phyloP scores from a whole-genome alignment of 2,329 filamentous ascomycete species.

The Mycosphaerelloides madeirae region DNA sequence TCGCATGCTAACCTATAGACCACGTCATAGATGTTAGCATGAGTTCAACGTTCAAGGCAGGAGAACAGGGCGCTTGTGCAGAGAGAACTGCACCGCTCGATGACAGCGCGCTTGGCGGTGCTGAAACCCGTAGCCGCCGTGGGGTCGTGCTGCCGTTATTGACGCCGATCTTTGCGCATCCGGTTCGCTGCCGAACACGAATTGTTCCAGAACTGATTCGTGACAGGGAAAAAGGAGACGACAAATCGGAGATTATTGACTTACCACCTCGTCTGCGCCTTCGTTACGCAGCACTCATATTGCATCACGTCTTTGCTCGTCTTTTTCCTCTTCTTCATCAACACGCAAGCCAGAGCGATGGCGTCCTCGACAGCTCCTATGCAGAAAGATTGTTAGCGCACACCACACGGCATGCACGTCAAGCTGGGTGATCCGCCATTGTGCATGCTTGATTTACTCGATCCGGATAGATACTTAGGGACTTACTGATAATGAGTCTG shows the following conservation, averaged over 20 bases:
- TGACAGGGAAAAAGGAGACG: too few relatives aligned
- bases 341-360: slow-evolving; percentile 57
- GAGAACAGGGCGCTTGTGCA: too few relatives aligned
- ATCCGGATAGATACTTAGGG: background rate
- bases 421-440: background rate
- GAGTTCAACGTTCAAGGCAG: background rate
- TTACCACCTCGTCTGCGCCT: slow-evolving; percentile 59
- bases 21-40: slow-evolving; percentile 4
- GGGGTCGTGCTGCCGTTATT: background rate
- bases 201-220: too few relatives aligned
- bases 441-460: background rate
- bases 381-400: slow-evolving; percentile 2
- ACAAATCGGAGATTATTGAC: slow-evolving; percentile 28
- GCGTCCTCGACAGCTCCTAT: slow-evolving; percentile 62
- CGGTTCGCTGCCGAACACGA: background rate
- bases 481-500: slow-evolving; percentile 57
- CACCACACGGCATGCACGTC: slow-evolving; percentile 2
- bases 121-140: background rate
- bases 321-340: slow-evolving; percentile 55
- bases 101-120: too few relatives aligned
- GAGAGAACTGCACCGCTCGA: too few relatives aligned
- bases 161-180: background rate
- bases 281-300: slow-evolving; percentile 58
- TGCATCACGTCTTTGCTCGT: slow-evolving; percentile 31
- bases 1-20: slow-evolving; percentile 57